These are phyloP conservation scores for Hirschioporus abietinus DNA, from an alignment of 768 basidiomycete genomes.

Conservation along the genomic window DNA sequence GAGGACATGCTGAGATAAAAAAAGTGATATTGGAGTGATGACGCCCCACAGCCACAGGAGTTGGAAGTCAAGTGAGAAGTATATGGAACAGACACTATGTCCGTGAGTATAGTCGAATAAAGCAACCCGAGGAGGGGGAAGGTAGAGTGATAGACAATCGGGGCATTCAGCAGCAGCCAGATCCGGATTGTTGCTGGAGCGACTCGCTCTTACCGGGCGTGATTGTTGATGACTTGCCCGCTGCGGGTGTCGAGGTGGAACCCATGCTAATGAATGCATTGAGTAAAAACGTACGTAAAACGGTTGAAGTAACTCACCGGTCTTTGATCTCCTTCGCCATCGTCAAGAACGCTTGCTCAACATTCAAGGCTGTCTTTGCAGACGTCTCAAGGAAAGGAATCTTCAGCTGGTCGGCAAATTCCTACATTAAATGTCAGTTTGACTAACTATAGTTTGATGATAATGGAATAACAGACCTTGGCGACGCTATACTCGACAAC, in stretches of 20 bases:
- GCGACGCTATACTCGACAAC: slow-evolving; percentile 86
- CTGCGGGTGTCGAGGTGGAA: slow-evolving; percentile 66
- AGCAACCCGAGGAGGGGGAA: background rate
- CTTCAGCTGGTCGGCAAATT: slow-evolving; percentile 91
- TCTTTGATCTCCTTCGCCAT: slow-evolving; percentile 97
- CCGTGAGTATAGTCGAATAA: background rate
- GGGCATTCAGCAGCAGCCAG: slow-evolving; percentile 66
- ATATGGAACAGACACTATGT: background rate
- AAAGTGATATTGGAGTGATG: background rate
- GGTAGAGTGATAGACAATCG: background rate
- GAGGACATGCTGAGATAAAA: background rate
- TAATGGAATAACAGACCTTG: slow-evolving; percentile 46
- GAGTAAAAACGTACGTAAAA: background rate
- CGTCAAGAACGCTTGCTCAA: slow-evolving; percentile 98
- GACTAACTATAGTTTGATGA: background rate
- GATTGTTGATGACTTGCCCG: slow-evolving; percentile 78
- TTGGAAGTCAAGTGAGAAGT: background rate
- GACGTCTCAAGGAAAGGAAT: slow-evolving; percentile 98
- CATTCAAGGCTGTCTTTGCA: slow-evolving; percentile 98
- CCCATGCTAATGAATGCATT: slow-evolving; percentile 61
- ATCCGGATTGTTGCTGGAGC: slow-evolving; percentile 57
- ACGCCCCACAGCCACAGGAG: background rate
- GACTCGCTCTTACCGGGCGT: slow-evolving; percentile 82
- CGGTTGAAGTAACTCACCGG: slow-evolving; percentile 42
- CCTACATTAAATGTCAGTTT: slow-evolving; percentile 37